Evolutionary conservation across 345 rosid genomes (phyloP), one percentile per base, ranked within the genome.

Genomic region (Ceriops tagal): DNA sequence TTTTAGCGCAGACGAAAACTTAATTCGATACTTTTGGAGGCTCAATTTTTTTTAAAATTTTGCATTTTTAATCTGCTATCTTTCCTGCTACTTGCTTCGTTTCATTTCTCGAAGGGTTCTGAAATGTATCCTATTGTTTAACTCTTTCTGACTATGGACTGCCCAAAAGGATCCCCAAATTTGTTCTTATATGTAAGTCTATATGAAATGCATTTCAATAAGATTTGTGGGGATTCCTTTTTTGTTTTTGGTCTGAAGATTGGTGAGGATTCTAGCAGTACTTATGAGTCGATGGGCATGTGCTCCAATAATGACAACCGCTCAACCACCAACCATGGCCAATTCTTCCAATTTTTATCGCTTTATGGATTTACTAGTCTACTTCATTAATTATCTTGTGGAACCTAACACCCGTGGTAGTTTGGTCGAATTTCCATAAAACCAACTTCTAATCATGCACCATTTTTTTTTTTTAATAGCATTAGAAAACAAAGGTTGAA

Each of bases 251-350:
- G 18, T 51, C 55, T 19, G 18, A 16, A 26, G 30, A 58, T 43
- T 37, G 61, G 61, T 52, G 68, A 34, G 59, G 70, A 32, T 72
- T 65, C 7, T 66, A 47, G 61, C 35, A 57, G 16, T 56, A 63
- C 26, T 56, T 43, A 65, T 65, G 52, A 65, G 67, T 69, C 65
- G 70, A 39, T 13, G 63, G 65, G 73, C 85, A 79, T 82, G 77
- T 79, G 81, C 72, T 55, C 71, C 68, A 65, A 74, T 79, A 76
- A 82, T 79, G 71, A 64, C 63, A 74, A 68, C 78, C 73, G 74
- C 75, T 77, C 71, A 82, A 74, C 81, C 52, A 66, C 79, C 85
- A 66, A 68, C 66, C 68, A 34, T 21, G 52, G 71, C 53, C 24
- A 73, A 72, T 32, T 53, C 43, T 61, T 56, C 57, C 66, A 65